Percentiles rank a stretch among this genome's conserved stretches.
Conservation (phyloP, 140 eudicot species). For the Ambrosia hybrid region DNA sequence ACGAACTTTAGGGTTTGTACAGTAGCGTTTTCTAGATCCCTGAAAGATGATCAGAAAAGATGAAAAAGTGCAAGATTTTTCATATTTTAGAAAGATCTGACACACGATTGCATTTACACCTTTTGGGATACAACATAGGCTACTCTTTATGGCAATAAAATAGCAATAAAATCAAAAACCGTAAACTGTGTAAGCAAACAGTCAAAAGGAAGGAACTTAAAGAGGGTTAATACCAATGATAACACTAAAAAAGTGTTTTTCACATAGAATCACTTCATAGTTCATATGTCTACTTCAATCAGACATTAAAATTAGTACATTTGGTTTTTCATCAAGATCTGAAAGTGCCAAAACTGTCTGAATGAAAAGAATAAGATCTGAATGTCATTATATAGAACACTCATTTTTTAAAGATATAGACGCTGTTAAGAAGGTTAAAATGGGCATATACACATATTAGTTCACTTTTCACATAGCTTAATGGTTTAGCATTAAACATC, state of each 20-base stretch:
- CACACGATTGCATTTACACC: background rate
- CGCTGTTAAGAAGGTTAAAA: background rate
- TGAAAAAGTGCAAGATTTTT: conserved; percentile 8
- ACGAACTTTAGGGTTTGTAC: conserved; percentile 61
- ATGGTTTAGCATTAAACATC: too few relatives aligned
- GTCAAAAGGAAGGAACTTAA: background rate
- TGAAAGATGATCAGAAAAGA: conserved; percentile 31
- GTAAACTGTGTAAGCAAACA: conserved; percentile 6
- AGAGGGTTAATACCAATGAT: conserved; percentile 8
- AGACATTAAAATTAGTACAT: background rate
- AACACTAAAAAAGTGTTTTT: background rate
- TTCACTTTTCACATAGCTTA: background rate
- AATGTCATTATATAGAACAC: background rate
- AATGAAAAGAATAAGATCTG: conserved; percentile 5
- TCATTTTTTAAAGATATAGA: background rate
- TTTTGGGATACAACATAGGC: too few relatives aligned
- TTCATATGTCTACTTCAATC: background rate
- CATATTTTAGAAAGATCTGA: background rate
- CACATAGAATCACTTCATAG: conserved; percentile 2
- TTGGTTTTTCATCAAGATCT: background rate
- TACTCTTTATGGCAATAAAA: too few relatives aligned
- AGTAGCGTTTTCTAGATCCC: conserved; percentile 94
- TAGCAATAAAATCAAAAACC: background rate
- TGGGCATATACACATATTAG: background rate
- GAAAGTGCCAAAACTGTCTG: background rate